These are phyloP conservation scores for Nicotiana obtusifolia DNA, from an alignment of 257 asterid species.

Conservation along the genomic window DNA sequence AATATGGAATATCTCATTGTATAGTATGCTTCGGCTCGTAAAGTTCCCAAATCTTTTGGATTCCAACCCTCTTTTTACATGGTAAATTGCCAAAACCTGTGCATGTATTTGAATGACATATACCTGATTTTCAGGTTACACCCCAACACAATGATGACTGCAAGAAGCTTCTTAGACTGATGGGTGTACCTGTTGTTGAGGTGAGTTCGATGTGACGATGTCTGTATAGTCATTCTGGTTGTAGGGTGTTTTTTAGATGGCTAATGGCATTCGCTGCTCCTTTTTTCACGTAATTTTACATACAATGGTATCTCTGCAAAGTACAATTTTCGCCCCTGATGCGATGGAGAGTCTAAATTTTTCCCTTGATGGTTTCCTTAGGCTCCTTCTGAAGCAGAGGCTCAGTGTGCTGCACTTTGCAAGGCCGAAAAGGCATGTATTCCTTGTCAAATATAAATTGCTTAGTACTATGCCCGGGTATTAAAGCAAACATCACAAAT, in stretches of 20 bases:
- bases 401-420: slow-evolving; percentile 93
- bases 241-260: background rate
- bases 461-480: background rate
- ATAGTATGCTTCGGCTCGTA: background rate
- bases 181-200: slow-evolving; percentile 99
- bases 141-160: slow-evolving; percentile 93
- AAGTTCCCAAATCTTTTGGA: background rate
- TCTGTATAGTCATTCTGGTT: background rate
- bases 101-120: background rate
- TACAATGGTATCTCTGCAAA: background rate
- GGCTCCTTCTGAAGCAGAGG: slow-evolving; percentile 99
- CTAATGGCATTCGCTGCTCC: background rate
- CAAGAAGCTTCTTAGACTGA: slow-evolving; percentile 83
- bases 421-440: slow-evolving; percentile 55
- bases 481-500: background rate
- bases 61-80: background rate
- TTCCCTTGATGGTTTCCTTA: slow-evolving; percentile 23
- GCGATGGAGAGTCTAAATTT: background rate
- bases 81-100: background rate
- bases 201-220: slow-evolving; percentile 32
- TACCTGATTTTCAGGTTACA: slow-evolving; percentile 56
- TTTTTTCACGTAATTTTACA: background rate
- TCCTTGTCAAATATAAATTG: slow-evolving; percentile 18
- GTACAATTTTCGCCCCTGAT: background rate
- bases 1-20: background rate